These are phyloP conservation scores for Lentithecium fluviatile DNA, from an alignment of 495 filamentous ascomycete genomes.

Conservation along the genomic window DNA sequence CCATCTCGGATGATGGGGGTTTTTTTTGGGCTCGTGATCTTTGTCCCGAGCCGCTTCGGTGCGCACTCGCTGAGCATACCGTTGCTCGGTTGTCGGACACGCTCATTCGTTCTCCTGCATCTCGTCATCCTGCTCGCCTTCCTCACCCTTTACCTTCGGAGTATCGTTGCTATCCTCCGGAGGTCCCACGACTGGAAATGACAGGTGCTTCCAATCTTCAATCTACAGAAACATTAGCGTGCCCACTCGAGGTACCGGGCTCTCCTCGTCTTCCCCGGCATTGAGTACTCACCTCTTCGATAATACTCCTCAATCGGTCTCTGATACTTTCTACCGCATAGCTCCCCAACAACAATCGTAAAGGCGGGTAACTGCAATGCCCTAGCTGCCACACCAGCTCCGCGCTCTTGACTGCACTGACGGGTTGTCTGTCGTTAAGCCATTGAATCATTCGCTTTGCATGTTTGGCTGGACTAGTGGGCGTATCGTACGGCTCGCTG, in stretches of 20 bases:
- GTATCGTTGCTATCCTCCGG: slow-evolving; percentile 21
- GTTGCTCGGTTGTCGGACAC: background rate
- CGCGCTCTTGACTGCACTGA: slow-evolving; percentile 89
- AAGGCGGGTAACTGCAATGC: slow-evolving; percentile 85
- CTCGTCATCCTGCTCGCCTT: background rate
- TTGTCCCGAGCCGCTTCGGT: no score
- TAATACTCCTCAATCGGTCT: slow-evolving; percentile 82
- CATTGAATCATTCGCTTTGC: slow-evolving; percentile 93
- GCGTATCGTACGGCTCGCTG: slow-evolving; percentile 74
- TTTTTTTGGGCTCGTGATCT: no score
- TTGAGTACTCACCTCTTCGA: slow-evolving; percentile 71
- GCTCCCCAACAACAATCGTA: slow-evolving; percentile 79
- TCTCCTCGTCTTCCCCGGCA: background rate
- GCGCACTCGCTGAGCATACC: no score
- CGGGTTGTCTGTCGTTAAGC: slow-evolving; percentile 87
- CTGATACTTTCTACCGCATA: slow-evolving; percentile 95
- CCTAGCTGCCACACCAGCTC: slow-evolving; percentile 95
- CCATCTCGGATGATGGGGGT: no score
- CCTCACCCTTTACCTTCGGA: background rate
- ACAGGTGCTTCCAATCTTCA: slow-evolving; percentile 48
- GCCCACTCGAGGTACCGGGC: background rate
- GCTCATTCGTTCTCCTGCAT: background rate
- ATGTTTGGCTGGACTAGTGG: slow-evolving; percentile 78
- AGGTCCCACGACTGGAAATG: slow-evolving; percentile 39
- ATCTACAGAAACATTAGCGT: no score